Percentiles rank a stretch among this genome's conserved stretches.
These are phyloP conservation scores for Zygosaccharomyces siamensis DNA, from an alignment of 805 yeast genomes.

Conservation along the genomic window DNA sequence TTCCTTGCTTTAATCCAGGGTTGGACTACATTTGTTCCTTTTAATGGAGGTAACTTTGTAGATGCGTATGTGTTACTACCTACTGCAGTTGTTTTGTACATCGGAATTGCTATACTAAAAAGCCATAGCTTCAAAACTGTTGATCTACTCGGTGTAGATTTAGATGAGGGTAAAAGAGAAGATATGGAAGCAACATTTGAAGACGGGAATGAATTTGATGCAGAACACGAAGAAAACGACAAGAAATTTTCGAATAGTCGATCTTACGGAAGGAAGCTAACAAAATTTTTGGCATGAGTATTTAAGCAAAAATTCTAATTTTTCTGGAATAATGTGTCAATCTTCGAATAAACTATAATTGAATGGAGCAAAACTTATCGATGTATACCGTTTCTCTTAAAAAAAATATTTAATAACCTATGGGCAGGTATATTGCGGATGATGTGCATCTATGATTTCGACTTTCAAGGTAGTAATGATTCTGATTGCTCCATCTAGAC, in stretches of 20 bases:
- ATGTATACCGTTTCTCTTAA: no score
- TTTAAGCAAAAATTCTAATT: background rate
- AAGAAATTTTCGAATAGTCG: background rate
- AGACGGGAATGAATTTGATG: background rate
- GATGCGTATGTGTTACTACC: conserved; percentile 61
- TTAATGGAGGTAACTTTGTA: conserved; percentile 47
- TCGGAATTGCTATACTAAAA: conserved; percentile 20
- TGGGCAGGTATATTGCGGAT: no score
- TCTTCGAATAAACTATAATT: background rate
- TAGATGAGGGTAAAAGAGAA: conserved; percentile 9
- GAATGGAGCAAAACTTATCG: no score
- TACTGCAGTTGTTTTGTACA: conserved; percentile 41
- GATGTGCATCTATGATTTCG: no score
- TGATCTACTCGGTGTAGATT: conserved; percentile 5
- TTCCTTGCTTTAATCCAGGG: conserved; percentile 60
- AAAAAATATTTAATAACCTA: no score
- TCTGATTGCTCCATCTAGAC: no score
- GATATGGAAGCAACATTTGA: conserved; percentile 11
- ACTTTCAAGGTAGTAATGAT: no score
- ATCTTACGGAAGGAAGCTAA: background rate
- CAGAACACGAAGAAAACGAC: background rate
- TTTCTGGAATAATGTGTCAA: background rate
- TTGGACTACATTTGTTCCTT: conserved; percentile 60
- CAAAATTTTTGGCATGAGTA: background rate
- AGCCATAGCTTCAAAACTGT: conserved; percentile 6